Evolutionary conservation across 805 yeast genomes (phyloP).

Genomic region (Teunomyces kruisii): DNA sequence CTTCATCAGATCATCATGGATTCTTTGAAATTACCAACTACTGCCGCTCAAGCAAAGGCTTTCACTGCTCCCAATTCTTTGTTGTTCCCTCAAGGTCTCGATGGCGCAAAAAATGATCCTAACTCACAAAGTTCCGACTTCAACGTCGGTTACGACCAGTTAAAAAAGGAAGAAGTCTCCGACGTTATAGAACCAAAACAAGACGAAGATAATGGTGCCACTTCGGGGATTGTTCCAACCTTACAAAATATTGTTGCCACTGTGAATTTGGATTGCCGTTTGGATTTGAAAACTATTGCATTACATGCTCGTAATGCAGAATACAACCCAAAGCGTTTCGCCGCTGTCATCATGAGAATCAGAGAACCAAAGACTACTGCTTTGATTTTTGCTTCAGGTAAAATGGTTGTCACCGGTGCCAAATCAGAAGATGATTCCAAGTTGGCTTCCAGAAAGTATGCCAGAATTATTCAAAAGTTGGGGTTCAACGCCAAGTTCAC

Average conservation of each 20-base stretch:
- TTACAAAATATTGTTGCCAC: constrained; percentile 96
- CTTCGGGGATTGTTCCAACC: constrained; percentile 96
- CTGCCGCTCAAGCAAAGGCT: constrained; percentile 73
- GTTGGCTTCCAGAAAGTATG: constrained; percentile 94
- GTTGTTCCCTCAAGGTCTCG: constrained; percentile 57
- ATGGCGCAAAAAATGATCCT: constrained; percentile 18
- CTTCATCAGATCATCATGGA: constrained; percentile 47
- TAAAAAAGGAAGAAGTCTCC: constrained; percentile 14
- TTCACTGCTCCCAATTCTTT: constrained; percentile 68
- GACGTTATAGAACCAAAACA: constrained; percentile 39
- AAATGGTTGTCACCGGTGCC: constrained; percentile 99
- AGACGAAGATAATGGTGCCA: constrained; percentile 63
- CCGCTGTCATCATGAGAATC: constrained; percentile 99
- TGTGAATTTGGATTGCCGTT: constrained; percentile 91
- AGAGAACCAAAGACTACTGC: constrained; percentile 99
- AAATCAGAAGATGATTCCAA: constrained; percentile 98
- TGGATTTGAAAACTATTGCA: constrained; percentile 95
- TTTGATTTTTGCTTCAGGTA: constrained; percentile 95
- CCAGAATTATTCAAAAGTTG: constrained; percentile 94
- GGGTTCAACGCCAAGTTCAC: constrained; percentile 98
- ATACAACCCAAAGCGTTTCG: constrained; percentile 97
- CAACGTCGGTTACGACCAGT: constrained; percentile 10
- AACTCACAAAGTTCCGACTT: constrained; percentile 11
- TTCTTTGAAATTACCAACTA: constrained; percentile 71
- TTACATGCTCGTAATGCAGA: constrained; percentile 98